phyloP scores from a whole-genome alignment of 164 flowering plant genomes.

The Tetracentron sinense region DNA sequence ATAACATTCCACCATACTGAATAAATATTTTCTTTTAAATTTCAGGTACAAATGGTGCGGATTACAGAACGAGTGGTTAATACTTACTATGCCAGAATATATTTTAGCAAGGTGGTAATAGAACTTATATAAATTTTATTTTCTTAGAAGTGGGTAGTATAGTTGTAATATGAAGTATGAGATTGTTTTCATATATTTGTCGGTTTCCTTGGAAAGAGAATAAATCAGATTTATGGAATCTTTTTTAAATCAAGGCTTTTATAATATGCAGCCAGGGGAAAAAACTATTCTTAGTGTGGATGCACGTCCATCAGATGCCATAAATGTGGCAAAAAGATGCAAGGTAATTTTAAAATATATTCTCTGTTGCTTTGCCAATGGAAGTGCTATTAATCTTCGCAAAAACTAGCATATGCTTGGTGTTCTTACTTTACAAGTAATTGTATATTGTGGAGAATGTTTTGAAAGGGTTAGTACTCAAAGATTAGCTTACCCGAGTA shows the following conservation, averaged over 20 bases:
- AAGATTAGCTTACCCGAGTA: too few relatives aligned
- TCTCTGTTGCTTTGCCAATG: background rate
- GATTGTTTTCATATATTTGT: background rate
- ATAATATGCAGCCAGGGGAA: slow-evolving; percentile 56
- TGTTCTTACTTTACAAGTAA: background rate
- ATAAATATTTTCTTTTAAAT: background rate
- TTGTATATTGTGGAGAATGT: too few relatives aligned
- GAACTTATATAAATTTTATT: background rate
- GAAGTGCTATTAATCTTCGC: background rate
- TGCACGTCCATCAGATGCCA: slow-evolving; percentile 91
- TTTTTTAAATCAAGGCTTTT: slow-evolving; percentile 7
- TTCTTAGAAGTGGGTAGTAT: background rate
- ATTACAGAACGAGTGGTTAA: slow-evolving; percentile 66
- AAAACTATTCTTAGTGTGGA: slow-evolving; percentile 50
- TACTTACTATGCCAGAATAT: slow-evolving; percentile 63
- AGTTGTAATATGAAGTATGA: background rate
- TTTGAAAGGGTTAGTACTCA: too few relatives aligned
- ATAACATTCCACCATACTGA: background rate
- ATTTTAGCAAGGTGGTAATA: slow-evolving; percentile 53
- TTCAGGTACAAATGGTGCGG: slow-evolving; percentile 67
- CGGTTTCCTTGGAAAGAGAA: background rate
- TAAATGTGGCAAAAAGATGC: slow-evolving; percentile 71
- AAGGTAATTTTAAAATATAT: slow-evolving; percentile 38
- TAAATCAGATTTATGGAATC: background rate
- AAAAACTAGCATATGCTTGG: background rate